Conservation (phyloP, 2,329 filamentous ascomycete species). For the Phialophora chinensis region DNA sequence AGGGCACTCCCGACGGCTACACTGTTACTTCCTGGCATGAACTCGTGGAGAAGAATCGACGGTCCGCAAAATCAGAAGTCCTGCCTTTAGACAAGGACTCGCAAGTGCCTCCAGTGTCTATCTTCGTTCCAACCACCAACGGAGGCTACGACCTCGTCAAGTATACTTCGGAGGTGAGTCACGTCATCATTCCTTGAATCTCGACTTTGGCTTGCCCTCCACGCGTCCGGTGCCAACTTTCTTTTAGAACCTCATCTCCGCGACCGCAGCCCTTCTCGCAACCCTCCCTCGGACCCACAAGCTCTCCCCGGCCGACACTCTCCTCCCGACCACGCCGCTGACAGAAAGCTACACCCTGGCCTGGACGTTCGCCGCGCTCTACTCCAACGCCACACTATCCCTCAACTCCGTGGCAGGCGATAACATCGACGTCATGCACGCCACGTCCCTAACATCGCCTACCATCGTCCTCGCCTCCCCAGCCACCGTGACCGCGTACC, state of each 20-base stretch:
- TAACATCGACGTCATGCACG: slow-evolving; percentile 75
- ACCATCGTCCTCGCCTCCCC: slow-evolving; percentile 68
- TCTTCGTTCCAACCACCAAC: slow-evolving; percentile 49
- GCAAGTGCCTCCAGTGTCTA: slow-evolving; percentile 53
- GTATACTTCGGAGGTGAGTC: slow-evolving; percentile 71
- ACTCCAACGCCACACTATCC: slow-evolving; percentile 81
- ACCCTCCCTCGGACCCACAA: slow-evolving; percentile 77
- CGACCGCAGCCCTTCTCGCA: slow-evolving; percentile 76
- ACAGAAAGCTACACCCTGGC: slow-evolving; percentile 79
- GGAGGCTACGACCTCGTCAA: slow-evolving; percentile 73
- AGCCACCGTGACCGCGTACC: slow-evolving; percentile 66
- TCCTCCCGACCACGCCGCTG: slow-evolving; percentile 83
- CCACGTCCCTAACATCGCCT: slow-evolving; percentile 70
- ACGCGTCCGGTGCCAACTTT: background rate
- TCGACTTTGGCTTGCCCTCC: background rate
- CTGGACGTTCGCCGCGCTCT: slow-evolving; percentile 81
- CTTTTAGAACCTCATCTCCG: slow-evolving; percentile 79
- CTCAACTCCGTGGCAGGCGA: slow-evolving; percentile 85
- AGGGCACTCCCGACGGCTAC: slow-evolving; percentile 78
- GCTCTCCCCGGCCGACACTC: slow-evolving; percentile 74
- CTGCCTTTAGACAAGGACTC: slow-evolving; percentile 65
- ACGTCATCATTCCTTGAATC: background rate
- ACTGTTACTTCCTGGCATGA: slow-evolving; percentile 94
- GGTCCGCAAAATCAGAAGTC: slow-evolving; percentile 64
- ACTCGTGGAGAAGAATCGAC: slow-evolving; percentile 73